Percentiles rank a stretch among this genome's conserved stretches.
phyloP scores from a whole-genome alignment of 371 early-diverging fungal species.

The Dichotomocladium elegans region DNA sequence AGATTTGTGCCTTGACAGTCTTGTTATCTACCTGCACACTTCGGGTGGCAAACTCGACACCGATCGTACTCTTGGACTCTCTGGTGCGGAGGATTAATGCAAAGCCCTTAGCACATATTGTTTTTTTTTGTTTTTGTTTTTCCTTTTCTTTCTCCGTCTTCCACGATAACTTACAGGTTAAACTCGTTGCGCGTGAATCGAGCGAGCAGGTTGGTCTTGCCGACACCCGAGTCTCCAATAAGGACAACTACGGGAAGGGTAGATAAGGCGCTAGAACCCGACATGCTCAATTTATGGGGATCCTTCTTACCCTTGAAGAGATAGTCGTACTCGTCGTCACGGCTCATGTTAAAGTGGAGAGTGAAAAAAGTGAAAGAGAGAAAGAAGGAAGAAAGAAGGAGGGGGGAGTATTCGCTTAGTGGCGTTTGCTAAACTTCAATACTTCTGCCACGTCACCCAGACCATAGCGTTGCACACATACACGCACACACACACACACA shows the following conservation, averaged over 20 bases:
- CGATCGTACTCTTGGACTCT: conserved; percentile 99
- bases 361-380: neutral
- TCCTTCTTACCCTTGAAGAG: conserved; percentile 80
- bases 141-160: no score
- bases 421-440: no score
- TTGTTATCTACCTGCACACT: conserved; percentile 95
- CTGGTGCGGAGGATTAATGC: no score
- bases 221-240: conserved; percentile 99
- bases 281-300: neutral
- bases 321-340: conserved; percentile 95
- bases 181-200: conserved; percentile 98
- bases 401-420: no score
- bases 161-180: no score
- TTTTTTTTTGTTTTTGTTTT: no score
- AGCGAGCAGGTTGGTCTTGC: conserved; percentile 98
- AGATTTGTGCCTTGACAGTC: conserved; percentile 99
- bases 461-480: no score
- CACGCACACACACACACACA: no score
- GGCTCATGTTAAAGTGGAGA: conserved; percentile 52
- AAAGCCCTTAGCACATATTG: no score
- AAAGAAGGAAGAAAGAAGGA: neutral
- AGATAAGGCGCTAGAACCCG: neutral
- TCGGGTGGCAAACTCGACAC: conserved; percentile 99
- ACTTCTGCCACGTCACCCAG: no score
- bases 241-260: conserved; percentile 96